phyloP scores from a whole-genome alignment of 306 rosid genomes.

The Pueraria montana region DNA sequence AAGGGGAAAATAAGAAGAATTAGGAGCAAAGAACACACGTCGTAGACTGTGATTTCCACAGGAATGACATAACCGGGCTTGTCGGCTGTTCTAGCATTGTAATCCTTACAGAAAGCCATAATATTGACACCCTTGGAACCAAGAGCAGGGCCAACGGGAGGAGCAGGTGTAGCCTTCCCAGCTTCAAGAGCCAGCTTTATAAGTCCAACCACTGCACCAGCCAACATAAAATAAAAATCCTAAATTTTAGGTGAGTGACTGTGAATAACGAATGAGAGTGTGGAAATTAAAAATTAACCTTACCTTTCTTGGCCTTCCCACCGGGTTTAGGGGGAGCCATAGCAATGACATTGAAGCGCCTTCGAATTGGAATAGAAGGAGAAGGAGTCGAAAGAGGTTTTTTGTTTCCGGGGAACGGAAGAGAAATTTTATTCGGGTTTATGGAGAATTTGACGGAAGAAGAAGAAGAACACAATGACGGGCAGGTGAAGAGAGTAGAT shows the following conservation, averaged over 20 bases:
- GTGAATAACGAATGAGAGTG: neutral
- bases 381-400: constrained; percentile 34
- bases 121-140: constrained; percentile 98
- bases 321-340: constrained; percentile 99
- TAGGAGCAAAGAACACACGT: constrained; percentile 61
- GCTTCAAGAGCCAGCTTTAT: constrained; percentile 98
- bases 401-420: constrained; percentile 28
- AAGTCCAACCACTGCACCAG: constrained; percentile 75
- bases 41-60: constrained; percentile 95
- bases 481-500: constrained; percentile 56
- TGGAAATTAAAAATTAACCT: neutral
- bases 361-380: constrained; percentile 50
- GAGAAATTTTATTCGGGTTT: constrained; percentile 40
- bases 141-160: constrained; percentile 98
- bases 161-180: constrained; percentile 99
- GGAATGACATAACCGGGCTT: constrained; percentile 97
- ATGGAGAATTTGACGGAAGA: constrained; percentile 67
- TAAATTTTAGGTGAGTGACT: neutral
- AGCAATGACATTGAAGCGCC: constrained; percentile 72
- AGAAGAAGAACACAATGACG: constrained; percentile 43
- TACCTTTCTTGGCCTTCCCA: constrained; percentile 92
- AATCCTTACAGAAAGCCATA: constrained; percentile 98
- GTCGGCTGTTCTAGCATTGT: constrained; percentile 95
- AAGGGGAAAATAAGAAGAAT: neutral
- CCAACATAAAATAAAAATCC: neutral